Evolutionary conservation across 2,329 filamentous ascomycete genomes (phyloP), one percentile per base, ranked within the genome.

Genomic region (Neofusicoccum laricinum): DNA sequence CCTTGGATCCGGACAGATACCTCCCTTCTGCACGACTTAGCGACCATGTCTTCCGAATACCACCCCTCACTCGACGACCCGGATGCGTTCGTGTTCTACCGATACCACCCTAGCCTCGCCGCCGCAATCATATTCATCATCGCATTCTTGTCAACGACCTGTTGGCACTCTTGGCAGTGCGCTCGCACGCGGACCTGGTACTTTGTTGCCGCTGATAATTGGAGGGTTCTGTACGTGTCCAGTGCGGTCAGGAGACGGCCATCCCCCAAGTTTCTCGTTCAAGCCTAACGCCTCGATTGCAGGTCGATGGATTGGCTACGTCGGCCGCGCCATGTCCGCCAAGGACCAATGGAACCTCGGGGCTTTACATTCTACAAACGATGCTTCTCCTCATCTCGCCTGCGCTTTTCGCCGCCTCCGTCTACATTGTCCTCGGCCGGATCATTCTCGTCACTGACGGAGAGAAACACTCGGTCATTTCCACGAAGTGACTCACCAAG

Each of bases 271-370:
- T 11, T 8, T 30, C 14, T n/a, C 2, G 41, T 4, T 19, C 5
- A 21, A 12, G 2, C 1, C 45, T 48, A 10, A 48, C 17, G 1
- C 25, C 3, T 48, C 17, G 19, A 3, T 10, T 1, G 17, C 57
- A 84, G 82, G 84, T 65, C 81, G 85, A 70, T 70, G 72, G 0
- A 72, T 85, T 30, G 84, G 83, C 12, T 86, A 85, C 65, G 69
- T 82, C 12, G 81, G 78, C 2, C 79, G 84, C 57, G 78, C 79
- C 1, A 69, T 73, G 3, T 77, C 77, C 1, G 40, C 49, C 1
- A 68, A 78, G 40, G 79, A 76, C 41, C 38, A 58, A 32, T 59
- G 64, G 58, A 75, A 76, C 3, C 66, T 78, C 17, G 70, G 70
- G 0, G 74, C 77, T 1, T 1, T 83, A 78, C 70, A 77, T 81